Base-by-base conservation (phyloP, 495 filamentous ascomycete species). In the Lineolata rhizophorae region DNA sequence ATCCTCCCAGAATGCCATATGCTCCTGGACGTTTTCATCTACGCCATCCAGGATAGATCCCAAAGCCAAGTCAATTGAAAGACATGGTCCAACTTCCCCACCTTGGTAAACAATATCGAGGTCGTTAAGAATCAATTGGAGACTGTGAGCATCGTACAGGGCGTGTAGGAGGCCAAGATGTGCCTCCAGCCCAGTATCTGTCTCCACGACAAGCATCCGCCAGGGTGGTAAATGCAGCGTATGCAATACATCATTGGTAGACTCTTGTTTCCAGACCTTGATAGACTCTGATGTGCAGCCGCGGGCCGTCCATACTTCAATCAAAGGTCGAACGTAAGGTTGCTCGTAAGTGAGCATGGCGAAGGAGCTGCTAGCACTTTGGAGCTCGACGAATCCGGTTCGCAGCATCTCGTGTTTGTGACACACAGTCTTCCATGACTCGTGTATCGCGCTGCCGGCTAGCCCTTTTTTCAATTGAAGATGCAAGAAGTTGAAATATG, bases 71-170 rank as follows among this genome's bases (percentile, higher is more conserved):
- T 35, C 35, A 4, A 46, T 25, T 18, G 46, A 29, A 1, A 38
- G 40, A 16, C 26, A 24, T 1, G 41, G 2, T 1, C 58, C 17
- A 2, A 21, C 3, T 14, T 40, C 28, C 10, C 46, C 51, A 20
- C 45, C 38, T n/a, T n/a, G n/a, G 33, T 62, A 60, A 14, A 45
- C 47, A 32, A 39, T 40, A 3, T 45, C 39, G 18, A 84, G 48
- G 36, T 75, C 67, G 1, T 54, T 40, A 2, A 83, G 54, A 3
- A 84, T 57, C 1, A 52, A 30, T 11, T 61, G 54, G 3, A 91
- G 51, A 11, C 76, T 73, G 20, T 65, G 57, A 0, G 76, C 81
- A 53, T 91, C 80, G 39, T 82, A 87, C 1, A 91, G 52, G 2
- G 76, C 74, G 50, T 91, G 80, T 32, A 81, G 69, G 3, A 63